Conservation (phyloP, 2,329 filamentous ascomycete genomes). For the Epichloe brachyelytri region DNA sequence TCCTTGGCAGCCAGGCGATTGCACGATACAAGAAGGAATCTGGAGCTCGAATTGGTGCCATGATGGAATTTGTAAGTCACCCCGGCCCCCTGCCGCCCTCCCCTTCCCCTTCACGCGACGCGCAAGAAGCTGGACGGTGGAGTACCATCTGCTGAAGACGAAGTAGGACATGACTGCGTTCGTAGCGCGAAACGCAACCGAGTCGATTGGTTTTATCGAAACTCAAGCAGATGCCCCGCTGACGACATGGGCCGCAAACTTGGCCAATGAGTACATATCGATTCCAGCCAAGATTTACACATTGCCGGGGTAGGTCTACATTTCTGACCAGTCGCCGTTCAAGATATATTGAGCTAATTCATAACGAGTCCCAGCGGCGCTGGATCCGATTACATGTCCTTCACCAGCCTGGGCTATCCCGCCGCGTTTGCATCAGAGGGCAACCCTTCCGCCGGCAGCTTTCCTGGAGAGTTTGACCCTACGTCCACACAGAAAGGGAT, state of each 20-base stretch:
- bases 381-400: slow-evolving; percentile 30
- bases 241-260: slow-evolving; percentile 21
- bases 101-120: not conserved
- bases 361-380: slow-evolving; percentile 13
- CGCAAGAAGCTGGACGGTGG: not conserved
- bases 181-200: slow-evolving; percentile 22
- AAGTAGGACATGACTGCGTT: slow-evolving; percentile 27
- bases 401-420: slow-evolving; percentile 25
- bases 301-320: slow-evolving; percentile 14
- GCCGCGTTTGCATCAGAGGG: slow-evolving; percentile 26
- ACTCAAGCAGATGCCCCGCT: slow-evolving; percentile 23
- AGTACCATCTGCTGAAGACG: slow-evolving; percentile 21
- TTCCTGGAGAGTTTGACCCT: slow-evolving; percentile 24
- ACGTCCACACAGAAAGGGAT: slow-evolving; percentile 23
- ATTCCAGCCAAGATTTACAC: slow-evolving; percentile 22
- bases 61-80: slow-evolving; percentile 44
- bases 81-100: not conserved
- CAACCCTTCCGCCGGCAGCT: slow-evolving; percentile 18
- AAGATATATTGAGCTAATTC: not conserved
- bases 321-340: not conserved
- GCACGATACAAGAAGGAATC: slow-evolving; percentile 53
- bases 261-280: slow-evolving; percentile 24
- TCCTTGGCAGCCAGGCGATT: slow-evolving; percentile 50
- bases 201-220: slow-evolving; percentile 26
- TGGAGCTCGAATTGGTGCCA: slow-evolving; percentile 52